Percentiles rank a stretch among this genome's conserved stretches.
phyloP scores from a whole-genome alignment of 306 rosid genomes.

The Dalbergia cochinchinensis region DNA sequence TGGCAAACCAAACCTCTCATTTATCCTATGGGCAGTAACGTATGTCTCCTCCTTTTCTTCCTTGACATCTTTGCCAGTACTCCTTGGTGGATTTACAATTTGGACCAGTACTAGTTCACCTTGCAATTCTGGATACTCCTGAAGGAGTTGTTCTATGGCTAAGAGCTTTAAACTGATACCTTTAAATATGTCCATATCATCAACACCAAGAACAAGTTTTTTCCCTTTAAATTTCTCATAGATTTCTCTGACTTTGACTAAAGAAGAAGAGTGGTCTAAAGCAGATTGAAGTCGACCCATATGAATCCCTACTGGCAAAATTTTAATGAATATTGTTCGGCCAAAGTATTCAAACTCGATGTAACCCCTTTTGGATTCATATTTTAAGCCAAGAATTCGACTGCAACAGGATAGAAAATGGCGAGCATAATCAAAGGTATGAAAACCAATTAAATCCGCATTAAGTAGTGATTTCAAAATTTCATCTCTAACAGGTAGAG shows the following conservation, averaged over 20 bases:
- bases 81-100: conserved; percentile 79
- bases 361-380: conserved; percentile 80
- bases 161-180: conserved; percentile 80
- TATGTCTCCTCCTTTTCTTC: conserved; percentile 66
- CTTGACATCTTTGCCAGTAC: conserved; percentile 67
- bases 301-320: conserved; percentile 84
- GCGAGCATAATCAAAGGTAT: conserved; percentile 95
- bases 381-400: conserved; percentile 84
- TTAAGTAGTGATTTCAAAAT: conserved; percentile 79
- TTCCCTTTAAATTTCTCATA: conserved; percentile 63
- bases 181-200: conserved; percentile 88
- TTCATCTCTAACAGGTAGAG: conserved; percentile 84
- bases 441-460: conserved; percentile 83
- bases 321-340: conserved; percentile 78
- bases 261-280: conserved; percentile 63
- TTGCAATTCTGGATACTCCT: conserved; percentile 57
- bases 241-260: conserved; percentile 64
- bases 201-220: conserved; percentile 76
- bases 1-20: conserved; percentile 62
- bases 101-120: conserved; percentile 76
- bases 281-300: conserved; percentile 76
- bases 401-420: conserved; percentile 89
- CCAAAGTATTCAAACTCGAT: conserved; percentile 86
- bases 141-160: conserved; percentile 76
- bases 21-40: conserved; percentile 60